Base-by-base conservation (phyloP, 495 filamentous ascomycete species). In the Talaromyces stipitatus region DNA sequence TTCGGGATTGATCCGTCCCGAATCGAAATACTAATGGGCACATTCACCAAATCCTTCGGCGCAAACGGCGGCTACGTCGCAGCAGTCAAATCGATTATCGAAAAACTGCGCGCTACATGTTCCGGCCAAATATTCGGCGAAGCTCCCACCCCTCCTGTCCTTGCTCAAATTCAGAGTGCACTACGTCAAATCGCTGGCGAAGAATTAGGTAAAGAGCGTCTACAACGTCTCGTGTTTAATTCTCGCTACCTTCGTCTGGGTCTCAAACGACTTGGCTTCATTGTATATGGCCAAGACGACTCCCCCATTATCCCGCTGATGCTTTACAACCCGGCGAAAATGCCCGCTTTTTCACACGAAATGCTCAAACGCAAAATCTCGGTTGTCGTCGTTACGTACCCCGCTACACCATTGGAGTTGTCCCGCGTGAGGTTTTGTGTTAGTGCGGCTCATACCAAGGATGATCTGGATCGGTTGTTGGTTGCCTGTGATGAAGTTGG, bases 321-420 rank as follows among this genome's bases (percentile, higher is more conserved):
- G 62, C 79, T 96, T 29, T 96, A 94, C 73, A 87, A 92, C 69
- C 90, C 91, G 11, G 91, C 84, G 58, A 96, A 96, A 72, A 91
- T 96, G 72, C 84, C 90, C 6, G 90, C 90, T 32, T 96, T 96
- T 72, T 91, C 88, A 41, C 90, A 91, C 67, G 90, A 95, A 67
- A 95, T 96, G 91, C 82, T 95, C 24, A 83, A 82, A 62, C 88
- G 91, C 63, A 94, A 92, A 69, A 95, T 96, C 57, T 89, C 90
- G n/a, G 89, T 95, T 50, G 91, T 96, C 22, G 85, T 96, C 11
- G 91, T 96, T 50, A 90, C 91, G 28, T 96, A 96, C 66, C 91
- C 91, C 2, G 91, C 91, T 26, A 96, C 91, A 16, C 91, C 91
- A 1, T 80, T 96, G 30, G 89, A 94, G 57, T 87, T 84, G 58